Percentiles rank a stretch among this genome's conserved stretches.
Conservation (phyloP, 2,329 filamentous ascomycete genomes). For the Pseudocercospora eumusae region DNA sequence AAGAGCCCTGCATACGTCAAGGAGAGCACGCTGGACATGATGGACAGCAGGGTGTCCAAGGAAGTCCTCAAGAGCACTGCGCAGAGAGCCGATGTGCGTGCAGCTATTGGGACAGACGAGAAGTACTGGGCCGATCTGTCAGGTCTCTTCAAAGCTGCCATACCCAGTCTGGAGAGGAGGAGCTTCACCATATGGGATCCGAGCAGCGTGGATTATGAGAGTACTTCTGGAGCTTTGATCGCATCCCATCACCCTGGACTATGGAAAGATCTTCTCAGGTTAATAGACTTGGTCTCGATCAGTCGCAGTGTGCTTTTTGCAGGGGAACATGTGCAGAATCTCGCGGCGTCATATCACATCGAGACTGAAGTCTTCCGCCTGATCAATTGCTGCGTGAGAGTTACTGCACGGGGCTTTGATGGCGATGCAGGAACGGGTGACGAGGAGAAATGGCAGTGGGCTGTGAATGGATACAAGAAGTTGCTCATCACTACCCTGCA, state of each 20-base stretch:
- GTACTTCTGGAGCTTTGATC: conserved; percentile 62
- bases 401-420: conserved; percentile 65
- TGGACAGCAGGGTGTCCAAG: conserved; percentile 58
- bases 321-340: conserved; percentile 62
- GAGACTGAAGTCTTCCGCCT: conserved; percentile 63
- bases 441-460: conserved; percentile 66
- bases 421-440: conserved; percentile 63
- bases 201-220: conserved; percentile 58
- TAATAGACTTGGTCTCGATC: conserved; percentile 64
- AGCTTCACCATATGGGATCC: conserved; percentile 63
- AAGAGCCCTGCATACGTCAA: conserved; percentile 61
- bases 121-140: conserved; percentile 63
- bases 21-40: conserved; percentile 59
- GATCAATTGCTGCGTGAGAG: conserved; percentile 64
- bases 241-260: conserved; percentile 60
- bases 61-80: conserved; percentile 61
- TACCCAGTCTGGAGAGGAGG: conserved; percentile 62
- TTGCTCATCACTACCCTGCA: conserved; percentile 66
- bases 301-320: conserved; percentile 63
- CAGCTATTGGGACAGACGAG: conserved; percentile 58
- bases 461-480: conserved; percentile 66
- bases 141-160: conserved; percentile 59
- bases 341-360: conserved; percentile 61
- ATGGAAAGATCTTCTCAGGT: conserved; percentile 62
- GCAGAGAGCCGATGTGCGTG: conserved; percentile 54